Evolutionary conservation across 1,284 basidiomycete species (phyloP).

Genomic region (Caloboletus firmus): DNA sequence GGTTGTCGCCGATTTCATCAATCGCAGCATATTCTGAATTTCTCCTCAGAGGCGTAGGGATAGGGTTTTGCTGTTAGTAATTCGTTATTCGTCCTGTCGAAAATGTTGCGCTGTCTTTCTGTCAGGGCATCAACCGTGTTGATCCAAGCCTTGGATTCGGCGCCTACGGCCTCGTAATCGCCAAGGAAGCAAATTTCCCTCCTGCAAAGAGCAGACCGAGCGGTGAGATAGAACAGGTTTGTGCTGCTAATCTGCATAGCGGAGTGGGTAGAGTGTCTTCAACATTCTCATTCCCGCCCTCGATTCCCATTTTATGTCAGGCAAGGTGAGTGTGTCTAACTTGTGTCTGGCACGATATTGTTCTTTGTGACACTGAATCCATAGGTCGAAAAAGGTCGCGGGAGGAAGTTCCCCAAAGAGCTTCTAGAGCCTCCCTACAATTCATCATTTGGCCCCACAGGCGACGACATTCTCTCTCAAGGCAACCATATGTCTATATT

Average conservation of each 20-base stretch:
- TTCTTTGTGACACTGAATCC: neutral
- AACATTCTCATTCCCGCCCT: neutral
- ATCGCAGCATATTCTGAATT: constrained; percentile 62
- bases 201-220: constrained; percentile 6
- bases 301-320: constrained; percentile 13
- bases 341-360: neutral
- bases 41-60: constrained; percentile 56
- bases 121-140: constrained; percentile 59
- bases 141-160: constrained; percentile 62
- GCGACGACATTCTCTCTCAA: neutral
- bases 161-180: constrained; percentile 23
- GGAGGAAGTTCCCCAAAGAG: constrained; percentile 9
- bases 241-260: constrained; percentile 1
- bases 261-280: neutral
- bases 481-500: neutral
- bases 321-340: constrained; percentile 6
- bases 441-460: neutral
- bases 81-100: constrained; percentile 59
- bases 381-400: neutral
- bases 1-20: constrained; percentile 71
- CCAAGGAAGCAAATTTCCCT: constrained; percentile 7
- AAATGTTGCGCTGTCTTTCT: constrained; percentile 59
- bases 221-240: constrained; percentile 13
- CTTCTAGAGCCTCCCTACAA: neutral
- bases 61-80: constrained; percentile 64